These are phyloP conservation scores for Micractinium conductrix DNA, from an alignment of 139 green algal species.

Conservation along the genomic window DNA sequence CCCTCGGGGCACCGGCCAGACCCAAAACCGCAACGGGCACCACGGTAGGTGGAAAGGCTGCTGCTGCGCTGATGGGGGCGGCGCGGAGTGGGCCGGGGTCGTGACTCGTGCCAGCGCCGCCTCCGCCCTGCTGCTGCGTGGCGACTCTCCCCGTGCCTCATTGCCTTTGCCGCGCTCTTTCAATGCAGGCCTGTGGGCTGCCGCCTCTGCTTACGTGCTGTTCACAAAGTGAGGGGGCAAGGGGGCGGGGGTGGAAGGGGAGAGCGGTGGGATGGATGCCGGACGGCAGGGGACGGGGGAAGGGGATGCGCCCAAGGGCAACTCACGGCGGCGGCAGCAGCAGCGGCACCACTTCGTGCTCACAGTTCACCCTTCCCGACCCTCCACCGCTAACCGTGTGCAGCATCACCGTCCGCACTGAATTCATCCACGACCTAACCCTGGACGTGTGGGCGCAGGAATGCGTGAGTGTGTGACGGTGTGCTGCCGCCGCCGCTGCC, in stretches of 20 bases:
- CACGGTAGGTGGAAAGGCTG: too few relatives aligned
- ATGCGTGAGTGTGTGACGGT: neutral
- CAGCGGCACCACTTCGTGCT: neutral
- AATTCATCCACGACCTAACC: slow-evolving; percentile 28
- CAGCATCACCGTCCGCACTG: too few relatives aligned
- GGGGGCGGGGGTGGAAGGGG: neutral
- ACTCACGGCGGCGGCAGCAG: too few relatives aligned
- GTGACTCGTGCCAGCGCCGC: too few relatives aligned
- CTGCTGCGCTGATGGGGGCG: too few relatives aligned
- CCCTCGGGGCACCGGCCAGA: neutral
- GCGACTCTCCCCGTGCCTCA: too few relatives aligned
- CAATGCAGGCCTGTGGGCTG: slow-evolving; percentile 14
- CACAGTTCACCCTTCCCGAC: neutral
- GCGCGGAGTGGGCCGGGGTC: too few relatives aligned
- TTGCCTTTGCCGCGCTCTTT: too few relatives aligned
- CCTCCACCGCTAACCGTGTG: neutral
- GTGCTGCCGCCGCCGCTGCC: neutral
- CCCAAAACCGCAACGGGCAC: neutral
- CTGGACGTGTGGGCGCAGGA: neutral
- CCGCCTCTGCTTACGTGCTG: neutral
- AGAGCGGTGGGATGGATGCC: too few relatives aligned
- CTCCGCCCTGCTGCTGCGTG: too few relatives aligned
- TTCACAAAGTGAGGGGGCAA: slow-evolving; percentile 12
- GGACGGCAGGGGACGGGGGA: too few relatives aligned
- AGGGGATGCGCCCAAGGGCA: too few relatives aligned